A percentile compares a stretch with the other conserved stretches of the same genome.
Evolutionary conservation across 73 alveolate species (phyloP).

Genomic region (Paramecium octaurelia): DNA sequence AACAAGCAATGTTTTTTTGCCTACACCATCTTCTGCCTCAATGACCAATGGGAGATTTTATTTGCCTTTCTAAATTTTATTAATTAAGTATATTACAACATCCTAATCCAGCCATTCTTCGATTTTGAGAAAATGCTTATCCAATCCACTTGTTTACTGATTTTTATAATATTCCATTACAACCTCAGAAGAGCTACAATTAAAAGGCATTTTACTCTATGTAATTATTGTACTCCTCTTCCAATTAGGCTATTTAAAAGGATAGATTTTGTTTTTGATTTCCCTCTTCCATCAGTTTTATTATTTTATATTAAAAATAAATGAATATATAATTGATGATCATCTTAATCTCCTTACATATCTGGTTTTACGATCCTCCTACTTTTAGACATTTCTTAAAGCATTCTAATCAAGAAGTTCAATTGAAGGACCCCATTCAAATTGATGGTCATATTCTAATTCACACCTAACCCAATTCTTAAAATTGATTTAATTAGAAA

Average conservation of each 20-base stretch:
- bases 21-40: constrained; percentile 78
- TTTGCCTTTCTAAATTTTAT: background rate
- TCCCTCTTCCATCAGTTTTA: constrained; percentile 17
- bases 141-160: constrained; percentile 48
- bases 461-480: constrained; percentile 41
- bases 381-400: background rate
- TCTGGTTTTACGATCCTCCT: constrained; percentile 44
- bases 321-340: background rate
- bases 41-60: constrained; percentile 66
- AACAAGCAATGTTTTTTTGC: constrained; percentile 67
- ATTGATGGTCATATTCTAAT: background rate
- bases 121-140: constrained; percentile 56
- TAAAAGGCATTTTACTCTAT: background rate
- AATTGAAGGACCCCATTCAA: constrained; percentile 19
- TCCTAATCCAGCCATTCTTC: constrained; percentile 60
- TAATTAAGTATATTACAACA: background rate
- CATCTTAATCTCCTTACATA: constrained; percentile 40
- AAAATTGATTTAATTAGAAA: constrained; percentile 23
- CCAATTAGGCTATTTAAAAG: background rate
- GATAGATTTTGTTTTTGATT: background rate
- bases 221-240: constrained; percentile 32
- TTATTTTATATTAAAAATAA: background rate
- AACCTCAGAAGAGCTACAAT: constrained; percentile 61
- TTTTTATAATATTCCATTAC: constrained; percentile 51
- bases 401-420: background rate